Percentiles rank a stretch among this genome's conserved stretches.
phyloP scores from a whole-genome alignment of 2,329 filamentous ascomycete genomes.

The Xylaria digitata region DNA sequence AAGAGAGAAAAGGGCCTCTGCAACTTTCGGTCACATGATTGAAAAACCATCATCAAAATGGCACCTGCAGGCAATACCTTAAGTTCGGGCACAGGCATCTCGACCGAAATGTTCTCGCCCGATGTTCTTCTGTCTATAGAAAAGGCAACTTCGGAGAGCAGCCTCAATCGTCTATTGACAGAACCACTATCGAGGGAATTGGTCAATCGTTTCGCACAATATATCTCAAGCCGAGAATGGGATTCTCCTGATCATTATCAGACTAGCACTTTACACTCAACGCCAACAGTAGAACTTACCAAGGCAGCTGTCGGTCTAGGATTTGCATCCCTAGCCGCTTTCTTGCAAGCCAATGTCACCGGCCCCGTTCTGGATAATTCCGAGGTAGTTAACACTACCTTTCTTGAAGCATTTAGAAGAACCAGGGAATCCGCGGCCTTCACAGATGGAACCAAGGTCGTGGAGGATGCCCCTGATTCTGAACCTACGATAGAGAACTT shows the following conservation, averaged over 20 bases:
- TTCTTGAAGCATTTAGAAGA: slow-evolving; percentile 52
- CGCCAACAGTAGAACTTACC: neutral
- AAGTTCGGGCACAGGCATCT: neutral
- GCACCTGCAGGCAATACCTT: neutral
- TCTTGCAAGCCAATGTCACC: slow-evolving; percentile 80
- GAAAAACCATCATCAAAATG: slow-evolving; percentile 5
- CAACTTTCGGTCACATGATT: neutral
- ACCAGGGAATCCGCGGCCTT: neutral
- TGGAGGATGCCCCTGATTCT: neutral
- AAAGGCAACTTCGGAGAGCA: slow-evolving; percentile 12
- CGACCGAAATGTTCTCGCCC: slow-evolving; percentile 19
- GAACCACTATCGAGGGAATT: slow-evolving; percentile 22
- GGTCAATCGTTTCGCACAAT: slow-evolving; percentile 23
- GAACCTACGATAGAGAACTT: slow-evolving; percentile 39
- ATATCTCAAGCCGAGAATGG: slow-evolving; percentile 2
- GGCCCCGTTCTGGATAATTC: slow-evolving; percentile 70
- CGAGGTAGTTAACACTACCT: slow-evolving; percentile 40
- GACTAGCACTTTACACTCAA: neutral
- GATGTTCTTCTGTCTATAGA: slow-evolving; percentile 25
- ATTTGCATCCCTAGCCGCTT: slow-evolving; percentile 73
- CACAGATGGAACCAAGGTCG: neutral
- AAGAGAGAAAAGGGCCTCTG: no score
- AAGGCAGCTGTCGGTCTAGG: slow-evolving; percentile 56
- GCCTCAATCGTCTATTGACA: slow-evolving; percentile 19
- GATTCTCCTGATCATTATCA: neutral